Conservation (phyloP, 345 rosid species). For the Brassica nigra region DNA sequence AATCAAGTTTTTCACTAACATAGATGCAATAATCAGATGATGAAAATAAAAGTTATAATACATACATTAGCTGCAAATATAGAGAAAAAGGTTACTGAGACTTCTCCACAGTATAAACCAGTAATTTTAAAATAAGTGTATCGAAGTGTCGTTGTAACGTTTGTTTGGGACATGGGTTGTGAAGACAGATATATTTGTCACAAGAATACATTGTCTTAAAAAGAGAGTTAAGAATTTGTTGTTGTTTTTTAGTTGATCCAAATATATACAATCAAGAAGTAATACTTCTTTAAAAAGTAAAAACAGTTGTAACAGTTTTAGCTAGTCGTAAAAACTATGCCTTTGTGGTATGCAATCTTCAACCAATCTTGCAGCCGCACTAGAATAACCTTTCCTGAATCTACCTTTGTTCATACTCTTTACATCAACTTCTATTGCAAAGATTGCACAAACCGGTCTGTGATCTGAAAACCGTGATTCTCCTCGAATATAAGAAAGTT, state of each 20-base stretch:
- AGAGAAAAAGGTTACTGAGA: slow-evolving; percentile 7
- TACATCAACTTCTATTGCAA: neutral
- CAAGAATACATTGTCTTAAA: neutral
- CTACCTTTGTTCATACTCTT: neutral
- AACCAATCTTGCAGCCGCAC: neutral
- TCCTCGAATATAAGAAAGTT: neutral
- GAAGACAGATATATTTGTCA: neutral
- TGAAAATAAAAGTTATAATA: slow-evolving; percentile 13
- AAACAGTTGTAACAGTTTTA: neutral
- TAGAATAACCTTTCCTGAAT: neutral
- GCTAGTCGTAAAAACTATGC: neutral
- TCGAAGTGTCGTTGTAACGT: slow-evolving; percentile 35
- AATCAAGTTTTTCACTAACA: slow-evolving; percentile 12
- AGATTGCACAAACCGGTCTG: neutral
- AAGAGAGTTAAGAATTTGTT: neutral
- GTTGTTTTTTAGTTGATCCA: neutral
- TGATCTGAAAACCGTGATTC: neutral
- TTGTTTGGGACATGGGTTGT: neutral
- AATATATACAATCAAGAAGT: neutral
- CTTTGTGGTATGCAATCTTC: neutral
- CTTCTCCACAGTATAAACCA: slow-evolving; percentile 29
- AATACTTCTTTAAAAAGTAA: neutral
- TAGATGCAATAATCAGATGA: slow-evolving; percentile 13
- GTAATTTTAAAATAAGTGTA: neutral
- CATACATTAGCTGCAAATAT: slow-evolving; percentile 7